These are phyloP conservation scores for Dicorynia guianensis DNA, from an alignment of 306 rosid genomes.

Conservation along the genomic window DNA sequence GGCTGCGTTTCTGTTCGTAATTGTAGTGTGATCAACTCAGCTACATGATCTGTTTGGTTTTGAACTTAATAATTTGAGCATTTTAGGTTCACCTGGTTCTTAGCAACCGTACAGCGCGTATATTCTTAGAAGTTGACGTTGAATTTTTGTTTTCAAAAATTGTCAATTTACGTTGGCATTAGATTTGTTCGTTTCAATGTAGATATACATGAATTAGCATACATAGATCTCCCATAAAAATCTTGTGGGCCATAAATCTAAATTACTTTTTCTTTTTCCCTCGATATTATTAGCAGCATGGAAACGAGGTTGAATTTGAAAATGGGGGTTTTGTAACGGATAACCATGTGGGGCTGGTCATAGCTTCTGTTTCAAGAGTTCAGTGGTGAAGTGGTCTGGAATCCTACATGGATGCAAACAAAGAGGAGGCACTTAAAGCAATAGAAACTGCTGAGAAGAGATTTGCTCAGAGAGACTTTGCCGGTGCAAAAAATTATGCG, in stretches of 20 bases:
- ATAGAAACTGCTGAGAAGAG: slow-evolving; percentile 72
- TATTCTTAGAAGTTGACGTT: not conserved
- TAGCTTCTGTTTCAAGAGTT: slow-evolving; percentile 39
- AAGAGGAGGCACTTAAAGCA: slow-evolving; percentile 62
- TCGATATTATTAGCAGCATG: slow-evolving; percentile 49
- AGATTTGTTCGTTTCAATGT: not conserved
- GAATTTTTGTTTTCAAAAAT: not conserved
- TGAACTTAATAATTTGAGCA: not conserved
- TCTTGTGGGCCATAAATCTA: slow-evolving; percentile 6
- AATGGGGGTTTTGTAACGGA: slow-evolving; percentile 47
- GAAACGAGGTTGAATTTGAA: slow-evolving; percentile 49
- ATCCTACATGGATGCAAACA: slow-evolving; percentile 64
- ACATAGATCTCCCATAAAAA: slow-evolving; percentile 21
- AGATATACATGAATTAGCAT: slow-evolving; percentile 37
- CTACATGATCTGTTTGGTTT: slow-evolving; percentile 29
- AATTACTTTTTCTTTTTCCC: not conserved
- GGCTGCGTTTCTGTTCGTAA: no score
- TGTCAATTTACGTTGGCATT: slow-evolving; percentile 22
- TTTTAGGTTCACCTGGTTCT: slow-evolving; percentile 4
- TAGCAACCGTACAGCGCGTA: slow-evolving; percentile 2
- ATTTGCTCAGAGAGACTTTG: slow-evolving; percentile 57
- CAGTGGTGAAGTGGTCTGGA: slow-evolving; percentile 42
- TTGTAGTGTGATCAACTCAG: slow-evolving; percentile 23
- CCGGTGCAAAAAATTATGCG: slow-evolving; percentile 60
- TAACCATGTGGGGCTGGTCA: slow-evolving; percentile 39